Conservation (phyloP, 2,329 filamentous ascomycete genomes). For the Cordyceps fumosorosea region DNA sequence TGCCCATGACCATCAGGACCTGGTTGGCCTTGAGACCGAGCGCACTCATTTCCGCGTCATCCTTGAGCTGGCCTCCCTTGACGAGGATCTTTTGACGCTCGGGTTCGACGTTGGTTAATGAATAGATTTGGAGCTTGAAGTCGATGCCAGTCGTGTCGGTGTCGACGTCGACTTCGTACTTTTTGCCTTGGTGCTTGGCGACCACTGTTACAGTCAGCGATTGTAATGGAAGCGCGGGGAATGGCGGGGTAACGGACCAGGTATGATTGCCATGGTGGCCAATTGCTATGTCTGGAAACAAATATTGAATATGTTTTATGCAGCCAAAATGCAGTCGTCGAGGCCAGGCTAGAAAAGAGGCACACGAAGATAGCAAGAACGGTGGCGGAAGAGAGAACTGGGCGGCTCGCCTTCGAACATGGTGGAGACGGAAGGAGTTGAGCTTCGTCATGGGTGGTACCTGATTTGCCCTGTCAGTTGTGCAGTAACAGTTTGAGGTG, state of each 20-base stretch:
- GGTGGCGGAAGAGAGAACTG: neutral
- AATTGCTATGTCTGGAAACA: slow-evolving; percentile 8
- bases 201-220: slow-evolving; percentile 51
- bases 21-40: slow-evolving; percentile 82
- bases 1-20: slow-evolving; percentile 94
- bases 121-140: slow-evolving; percentile 94
- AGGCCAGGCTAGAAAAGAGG: neutral
- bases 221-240: slow-evolving; percentile 1
- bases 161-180: slow-evolving; percentile 90
- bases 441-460: slow-evolving; percentile 30
- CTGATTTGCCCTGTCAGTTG: slow-evolving; percentile 16
- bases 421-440: slow-evolving; percentile 14
- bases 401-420: slow-evolving; percentile 8
- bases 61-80: slow-evolving; percentile 90
- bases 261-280: slow-evolving; percentile 50
- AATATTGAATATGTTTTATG: neutral
- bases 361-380: neutral
- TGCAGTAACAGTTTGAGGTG: neutral
- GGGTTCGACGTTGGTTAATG: slow-evolving; percentile 90
- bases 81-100: slow-evolving; percentile 93
- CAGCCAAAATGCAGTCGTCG: neutral
- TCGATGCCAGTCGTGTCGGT: slow-evolving; percentile 77
- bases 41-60: slow-evolving; percentile 81
- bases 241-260: slow-evolving; percentile 36
- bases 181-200: slow-evolving; percentile 93